Percentiles rank a stretch among this genome's conserved stretches.
Evolutionary conservation across 495 filamentous ascomycete species (phyloP).

Genomic region (Penicillium bovifimosum): DNA sequence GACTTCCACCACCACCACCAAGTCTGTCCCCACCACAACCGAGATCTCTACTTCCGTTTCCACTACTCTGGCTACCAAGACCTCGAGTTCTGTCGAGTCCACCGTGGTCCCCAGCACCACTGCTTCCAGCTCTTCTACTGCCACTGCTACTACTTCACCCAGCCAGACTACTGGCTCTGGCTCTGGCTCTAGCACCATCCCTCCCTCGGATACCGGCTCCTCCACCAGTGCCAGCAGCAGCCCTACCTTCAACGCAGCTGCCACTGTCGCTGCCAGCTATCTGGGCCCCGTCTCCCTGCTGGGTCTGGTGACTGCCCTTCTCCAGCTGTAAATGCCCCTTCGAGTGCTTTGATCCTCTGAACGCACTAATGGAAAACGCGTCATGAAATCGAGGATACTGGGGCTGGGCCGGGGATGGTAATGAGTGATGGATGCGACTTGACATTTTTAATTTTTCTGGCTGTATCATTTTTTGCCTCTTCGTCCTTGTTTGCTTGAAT

Average conservation of each 20-base stretch:
- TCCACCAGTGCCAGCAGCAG: constrained; percentile 17
- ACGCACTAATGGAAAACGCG: constrained; percentile 21
- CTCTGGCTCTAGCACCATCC: constrained; percentile 10
- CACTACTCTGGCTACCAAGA: constrained; percentile 16
- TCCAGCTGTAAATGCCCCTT: constrained; percentile 30
- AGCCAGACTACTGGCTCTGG: constrained; percentile 14
- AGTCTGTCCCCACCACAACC: constrained; percentile 7
- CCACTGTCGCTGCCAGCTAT: constrained; percentile 21
- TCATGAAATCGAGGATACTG: constrained; percentile 15
- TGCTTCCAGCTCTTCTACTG: constrained; percentile 7
- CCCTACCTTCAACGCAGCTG: constrained; percentile 22
- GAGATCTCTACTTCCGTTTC: constrained; percentile 4
- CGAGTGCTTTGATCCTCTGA: constrained; percentile 4
- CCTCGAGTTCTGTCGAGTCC: constrained; percentile 13
- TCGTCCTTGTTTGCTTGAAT: background rate
- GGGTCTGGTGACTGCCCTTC: constrained; percentile 31
- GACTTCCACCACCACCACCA: background rate
- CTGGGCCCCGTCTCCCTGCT: constrained; percentile 25
- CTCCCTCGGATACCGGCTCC: constrained; percentile 4
- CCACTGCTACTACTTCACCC: constrained; percentile 16
- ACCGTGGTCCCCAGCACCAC: constrained; percentile 14
- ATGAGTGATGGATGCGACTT: constrained; percentile 11
- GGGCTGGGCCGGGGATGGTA: constrained; percentile 23
- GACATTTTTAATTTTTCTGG: constrained; percentile 4
- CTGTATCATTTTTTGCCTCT: constrained; percentile 12